phyloP scores from a whole-genome alignment of 2,329 filamentous ascomycete species.

The Capronia epimyces region DNA sequence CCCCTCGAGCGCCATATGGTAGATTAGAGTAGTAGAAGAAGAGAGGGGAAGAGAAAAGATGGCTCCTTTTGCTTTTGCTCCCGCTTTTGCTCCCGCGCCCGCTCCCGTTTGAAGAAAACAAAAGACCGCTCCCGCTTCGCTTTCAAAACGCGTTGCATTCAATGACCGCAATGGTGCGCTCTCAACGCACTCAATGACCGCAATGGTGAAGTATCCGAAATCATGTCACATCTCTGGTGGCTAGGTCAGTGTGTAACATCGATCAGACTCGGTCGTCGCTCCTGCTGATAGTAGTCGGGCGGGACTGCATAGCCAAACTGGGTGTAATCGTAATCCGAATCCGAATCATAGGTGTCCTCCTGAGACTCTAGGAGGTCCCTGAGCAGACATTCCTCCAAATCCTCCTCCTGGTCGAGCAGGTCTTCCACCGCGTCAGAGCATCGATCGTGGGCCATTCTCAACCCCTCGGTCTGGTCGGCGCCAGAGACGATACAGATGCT shows the following conservation, averaged over 20 bases:
- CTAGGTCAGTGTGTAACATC: slow-evolving; percentile 11
- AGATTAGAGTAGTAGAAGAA: neutral
- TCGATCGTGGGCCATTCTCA: slow-evolving; percentile 26
- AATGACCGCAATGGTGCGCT: neutral
- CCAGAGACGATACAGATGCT: slow-evolving; percentile 28
- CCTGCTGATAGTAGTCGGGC: slow-evolving; percentile 1
- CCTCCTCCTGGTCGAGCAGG: slow-evolving; percentile 27
- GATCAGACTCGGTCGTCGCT: slow-evolving; percentile 18
- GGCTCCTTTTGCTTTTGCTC: neutral
- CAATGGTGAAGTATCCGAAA: neutral
- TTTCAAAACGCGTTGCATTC: neutral
- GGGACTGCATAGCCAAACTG: neutral
- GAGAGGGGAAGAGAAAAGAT: too few relatives aligned
- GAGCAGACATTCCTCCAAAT: slow-evolving; percentile 24
- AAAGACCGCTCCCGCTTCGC: neutral
- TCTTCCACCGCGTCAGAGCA: slow-evolving; percentile 24
- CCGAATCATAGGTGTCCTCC: too few relatives aligned
- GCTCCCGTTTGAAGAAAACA: too few relatives aligned
- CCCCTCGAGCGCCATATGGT: neutral
- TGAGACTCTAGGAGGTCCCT: slow-evolving; percentile 17
- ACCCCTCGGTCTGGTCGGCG: slow-evolving; percentile 24
- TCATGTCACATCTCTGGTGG: neutral
- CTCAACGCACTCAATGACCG: neutral
- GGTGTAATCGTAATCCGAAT: slow-evolving; percentile 9
- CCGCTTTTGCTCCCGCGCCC: too few relatives aligned